A percentile compares a stretch with the other conserved stretches of the same genome.
Conservation (phyloP, 1,284 basidiomycete species). For the Entoloma clypeatum region DNA sequence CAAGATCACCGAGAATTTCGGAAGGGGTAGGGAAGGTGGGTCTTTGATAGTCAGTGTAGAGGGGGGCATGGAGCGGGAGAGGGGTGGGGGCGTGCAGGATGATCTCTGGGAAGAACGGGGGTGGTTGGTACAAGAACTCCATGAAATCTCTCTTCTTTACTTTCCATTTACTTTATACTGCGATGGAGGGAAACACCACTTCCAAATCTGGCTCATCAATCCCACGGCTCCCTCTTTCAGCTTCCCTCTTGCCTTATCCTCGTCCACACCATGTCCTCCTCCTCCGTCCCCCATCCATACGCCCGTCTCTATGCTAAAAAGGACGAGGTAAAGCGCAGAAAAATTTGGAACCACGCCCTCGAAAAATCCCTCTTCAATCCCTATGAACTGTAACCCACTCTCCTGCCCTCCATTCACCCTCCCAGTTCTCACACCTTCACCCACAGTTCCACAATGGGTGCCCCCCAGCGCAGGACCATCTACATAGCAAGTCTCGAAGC, state of each 20-base stretch:
- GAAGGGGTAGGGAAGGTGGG: conserved; percentile 60
- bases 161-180: conserved; percentile 20
- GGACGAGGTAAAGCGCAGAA: conserved; percentile 58
- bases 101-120: conserved; percentile 12
- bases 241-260: background rate
- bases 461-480: conserved; percentile 56
- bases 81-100: conserved; percentile 32
- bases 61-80: conserved; percentile 24
- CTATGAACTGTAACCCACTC: conserved; percentile 52
- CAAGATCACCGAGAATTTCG: conserved; percentile 52
- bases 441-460: conserved; percentile 57
- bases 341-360: conserved; percentile 70
- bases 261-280: conserved; percentile 6
- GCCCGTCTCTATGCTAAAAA: conserved; percentile 60
- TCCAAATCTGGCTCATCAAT: background rate
- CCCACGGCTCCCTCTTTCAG: conserved; percentile 8
- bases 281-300: conserved; percentile 53
- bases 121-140: background rate
- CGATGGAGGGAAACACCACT: conserved; percentile 1
- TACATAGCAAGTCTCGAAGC: conserved; percentile 61
- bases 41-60: too few species aligned
- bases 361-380: conserved; percentile 67
- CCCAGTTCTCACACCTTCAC: background rate
- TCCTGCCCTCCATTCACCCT: conserved; percentile 2
- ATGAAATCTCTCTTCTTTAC: background rate